Evolutionary conservation across 2,329 filamentous ascomycete species (phyloP).

Genomic region (Trichothecium sympodiale): DNA sequence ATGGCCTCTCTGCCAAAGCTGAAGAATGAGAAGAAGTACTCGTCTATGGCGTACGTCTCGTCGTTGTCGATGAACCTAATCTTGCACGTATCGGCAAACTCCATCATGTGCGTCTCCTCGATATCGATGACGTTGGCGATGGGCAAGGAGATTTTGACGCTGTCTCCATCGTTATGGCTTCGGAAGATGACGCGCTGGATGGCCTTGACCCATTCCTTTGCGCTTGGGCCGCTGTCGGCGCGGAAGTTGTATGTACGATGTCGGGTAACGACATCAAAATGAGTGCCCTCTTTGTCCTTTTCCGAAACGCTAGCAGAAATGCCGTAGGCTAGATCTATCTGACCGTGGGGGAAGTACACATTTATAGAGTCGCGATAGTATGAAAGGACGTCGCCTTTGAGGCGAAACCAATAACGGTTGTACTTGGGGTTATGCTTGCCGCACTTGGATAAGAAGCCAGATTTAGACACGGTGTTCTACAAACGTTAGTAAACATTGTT

Average conservation of each 20-base stretch:
- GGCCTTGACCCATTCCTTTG: constrained; percentile 93
- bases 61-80: constrained; percentile 87
- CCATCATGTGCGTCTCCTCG: constrained; percentile 81
- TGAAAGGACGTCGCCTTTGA: constrained; percentile 84
- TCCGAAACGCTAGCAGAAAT: constrained; percentile 75
- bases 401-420: constrained; percentile 82
- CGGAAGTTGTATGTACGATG: constrained; percentile 77
- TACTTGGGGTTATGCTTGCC: constrained; percentile 82
- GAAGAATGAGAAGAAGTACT: constrained; percentile 98
- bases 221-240: constrained; percentile 77
- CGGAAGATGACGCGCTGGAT: constrained; percentile 92
- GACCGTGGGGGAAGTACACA: constrained; percentile 82
- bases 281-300: constrained; percentile 63
- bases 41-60: constrained; percentile 89
- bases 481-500: background rate
- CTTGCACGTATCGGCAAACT: constrained; percentile 89
- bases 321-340: constrained; percentile 84
- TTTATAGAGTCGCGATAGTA: constrained; percentile 80
- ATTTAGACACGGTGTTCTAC: constrained; percentile 66
- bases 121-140: constrained; percentile 85
- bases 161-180: constrained; percentile 91
- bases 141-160: constrained; percentile 88
- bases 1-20: constrained; percentile 75
- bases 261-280: constrained; percentile 74
- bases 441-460: constrained; percentile 78